These are phyloP conservation scores for Lotus japonicus DNA, from an alignment of 306 rosid species.

Conservation along the genomic window DNA sequence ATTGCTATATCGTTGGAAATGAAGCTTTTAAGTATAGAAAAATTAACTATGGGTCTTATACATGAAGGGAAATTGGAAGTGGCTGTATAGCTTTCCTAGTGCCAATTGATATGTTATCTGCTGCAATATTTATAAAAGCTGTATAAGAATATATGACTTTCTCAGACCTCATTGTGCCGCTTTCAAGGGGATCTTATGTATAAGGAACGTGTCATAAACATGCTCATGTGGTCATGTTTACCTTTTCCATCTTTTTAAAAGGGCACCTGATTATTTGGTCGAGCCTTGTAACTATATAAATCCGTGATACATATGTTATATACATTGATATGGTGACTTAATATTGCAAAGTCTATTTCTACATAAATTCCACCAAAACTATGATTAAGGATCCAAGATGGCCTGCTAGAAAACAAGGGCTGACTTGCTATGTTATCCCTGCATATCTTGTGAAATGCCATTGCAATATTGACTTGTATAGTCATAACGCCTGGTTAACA, in stretches of 20 bases:
- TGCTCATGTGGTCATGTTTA: not conserved
- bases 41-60: not conserved
- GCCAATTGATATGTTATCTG: conserved; percentile 1
- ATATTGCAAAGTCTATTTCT: not conserved
- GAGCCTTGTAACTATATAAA: not conserved
- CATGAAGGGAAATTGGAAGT: not conserved
- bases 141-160: not conserved
- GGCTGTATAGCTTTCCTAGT: not conserved
- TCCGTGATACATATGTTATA: not conserved
- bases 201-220: not conserved
- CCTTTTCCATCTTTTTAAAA: not conserved
- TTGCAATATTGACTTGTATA: not conserved
- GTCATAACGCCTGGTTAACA: not conserved
- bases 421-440: not conserved
- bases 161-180: not conserved
- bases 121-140: not conserved
- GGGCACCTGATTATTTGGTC: conserved; percentile 6
- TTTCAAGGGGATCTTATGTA: not conserved
- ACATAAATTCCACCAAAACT: not conserved
- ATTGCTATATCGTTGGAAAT: not conserved
- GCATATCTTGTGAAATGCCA: not conserved
- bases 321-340: conserved; percentile 1
- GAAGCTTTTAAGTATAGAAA: not conserved
- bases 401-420: not conserved
- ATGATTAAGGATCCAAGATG: not conserved